These are phyloP conservation scores for Geotrichum citri-aurantii DNA, from an alignment of 1,139 yeast species.

Conservation along the genomic window DNA sequence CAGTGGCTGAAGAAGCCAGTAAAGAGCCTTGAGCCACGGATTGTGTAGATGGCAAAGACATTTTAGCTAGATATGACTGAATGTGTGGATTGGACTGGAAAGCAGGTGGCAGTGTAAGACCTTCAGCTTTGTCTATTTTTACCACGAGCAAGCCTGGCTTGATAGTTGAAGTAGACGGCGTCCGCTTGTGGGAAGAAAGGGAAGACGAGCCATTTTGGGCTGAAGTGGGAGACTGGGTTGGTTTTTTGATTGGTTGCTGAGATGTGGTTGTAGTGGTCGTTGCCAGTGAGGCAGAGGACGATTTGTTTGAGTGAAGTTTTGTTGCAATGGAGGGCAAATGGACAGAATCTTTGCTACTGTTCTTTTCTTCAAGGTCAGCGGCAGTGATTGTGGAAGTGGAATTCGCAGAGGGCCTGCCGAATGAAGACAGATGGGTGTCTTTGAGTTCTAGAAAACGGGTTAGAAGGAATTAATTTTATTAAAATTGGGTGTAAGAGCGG, in stretches of 20 bases:
- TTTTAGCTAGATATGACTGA: slow-evolving; percentile 20
- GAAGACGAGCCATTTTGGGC: neutral
- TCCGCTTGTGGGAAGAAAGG: neutral
- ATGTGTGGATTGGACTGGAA: slow-evolving; percentile 19
- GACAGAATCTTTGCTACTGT: neutral
- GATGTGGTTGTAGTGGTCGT: neutral
- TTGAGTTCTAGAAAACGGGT: slow-evolving; percentile 7
- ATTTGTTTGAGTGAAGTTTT: neutral
- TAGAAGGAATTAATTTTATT: neutral
- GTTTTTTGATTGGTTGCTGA: neutral
- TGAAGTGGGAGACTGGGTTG: neutral
- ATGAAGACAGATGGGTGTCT: slow-evolving; percentile 15
- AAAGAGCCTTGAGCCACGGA: slow-evolving; percentile 8
- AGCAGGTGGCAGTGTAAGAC: slow-evolving; percentile 57
- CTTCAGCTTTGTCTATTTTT: slow-evolving; percentile 57
- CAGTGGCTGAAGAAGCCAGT: slow-evolving; percentile 9
- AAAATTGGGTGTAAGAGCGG: too few relatives aligned
- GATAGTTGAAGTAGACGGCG: slow-evolving; percentile 28
- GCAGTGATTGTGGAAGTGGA: slow-evolving; percentile 13
- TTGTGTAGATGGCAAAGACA: slow-evolving; percentile 9
- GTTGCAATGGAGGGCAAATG: neutral
- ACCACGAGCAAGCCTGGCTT: slow-evolving; percentile 68
- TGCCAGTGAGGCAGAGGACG: neutral
- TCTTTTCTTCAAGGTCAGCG: neutral
- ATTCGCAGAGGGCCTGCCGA: slow-evolving; percentile 11